Conservation (phyloP, 129 eudicot species). For the Artemisia annua region DNA sequence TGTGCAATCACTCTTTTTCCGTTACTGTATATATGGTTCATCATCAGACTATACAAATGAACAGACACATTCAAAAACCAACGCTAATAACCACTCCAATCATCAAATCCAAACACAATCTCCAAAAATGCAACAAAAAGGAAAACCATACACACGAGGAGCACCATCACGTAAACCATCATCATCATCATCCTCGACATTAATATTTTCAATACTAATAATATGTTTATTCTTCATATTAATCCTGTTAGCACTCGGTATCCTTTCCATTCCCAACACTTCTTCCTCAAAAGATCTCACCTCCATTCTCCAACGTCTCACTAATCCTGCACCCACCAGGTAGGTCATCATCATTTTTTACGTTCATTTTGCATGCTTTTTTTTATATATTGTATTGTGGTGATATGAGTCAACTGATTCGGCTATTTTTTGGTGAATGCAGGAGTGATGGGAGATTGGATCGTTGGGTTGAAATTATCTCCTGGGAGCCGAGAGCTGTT, state of each 20-base stretch:
- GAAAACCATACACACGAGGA: constrained; percentile 42
- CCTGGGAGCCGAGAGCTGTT: constrained; percentile 97
- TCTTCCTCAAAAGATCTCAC: constrained; percentile 8
- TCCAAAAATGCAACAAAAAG: constrained; percentile 58
- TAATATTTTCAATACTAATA: constrained; percentile 36
- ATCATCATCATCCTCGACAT: constrained; percentile 44
- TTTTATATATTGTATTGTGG: neutral
- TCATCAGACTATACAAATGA: too few species aligned
- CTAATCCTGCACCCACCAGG: neutral
- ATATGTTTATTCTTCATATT: constrained; percentile 15
- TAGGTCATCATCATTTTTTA: neutral
- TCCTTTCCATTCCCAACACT: constrained; percentile 11
- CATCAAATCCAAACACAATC: too few species aligned
- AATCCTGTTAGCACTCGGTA: constrained; percentile 8
- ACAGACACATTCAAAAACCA: too few species aligned
- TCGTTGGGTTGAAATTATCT: constrained; percentile 86
- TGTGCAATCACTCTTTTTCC: too few species aligned
- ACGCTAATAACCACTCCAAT: too few species aligned
- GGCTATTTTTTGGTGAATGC: neutral
- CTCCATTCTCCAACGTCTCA: constrained; percentile 1
- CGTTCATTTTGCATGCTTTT: too few species aligned
- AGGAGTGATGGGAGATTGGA: constrained; percentile 22
- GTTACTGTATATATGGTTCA: too few species aligned
- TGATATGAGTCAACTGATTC: neutral
- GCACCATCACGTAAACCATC: constrained; percentile 41